These are phyloP conservation scores for Mitragyna speciosa DNA, from an alignment of 257 asterid species.

Conservation along the genomic window DNA sequence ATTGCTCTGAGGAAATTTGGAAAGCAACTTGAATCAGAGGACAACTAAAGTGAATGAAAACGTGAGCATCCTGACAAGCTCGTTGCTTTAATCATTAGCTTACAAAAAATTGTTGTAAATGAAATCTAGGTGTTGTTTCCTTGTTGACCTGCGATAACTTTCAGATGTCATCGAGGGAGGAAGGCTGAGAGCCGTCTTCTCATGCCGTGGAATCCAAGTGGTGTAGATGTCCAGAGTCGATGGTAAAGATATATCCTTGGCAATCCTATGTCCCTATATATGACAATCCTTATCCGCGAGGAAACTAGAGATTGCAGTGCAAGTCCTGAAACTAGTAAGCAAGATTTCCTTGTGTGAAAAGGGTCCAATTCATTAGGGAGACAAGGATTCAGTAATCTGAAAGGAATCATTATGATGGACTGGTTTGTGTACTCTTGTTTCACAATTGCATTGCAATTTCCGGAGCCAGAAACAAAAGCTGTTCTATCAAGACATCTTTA, in stretches of 20 bases:
- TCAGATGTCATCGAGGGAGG: neutral
- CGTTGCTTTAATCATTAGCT: neutral
- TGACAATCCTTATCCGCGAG: neutral
- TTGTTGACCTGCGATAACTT: slow-evolving; percentile 4
- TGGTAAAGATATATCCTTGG: neutral
- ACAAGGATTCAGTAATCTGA: neutral
- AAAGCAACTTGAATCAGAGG: slow-evolving; percentile 41
- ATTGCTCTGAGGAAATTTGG: slow-evolving; percentile 81
- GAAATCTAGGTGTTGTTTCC: neutral
- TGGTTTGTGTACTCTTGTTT: neutral
- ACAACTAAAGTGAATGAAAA: slow-evolving; percentile 25
- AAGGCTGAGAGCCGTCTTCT: neutral
- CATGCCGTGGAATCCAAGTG: slow-evolving; percentile 1
- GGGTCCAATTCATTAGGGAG: neutral
- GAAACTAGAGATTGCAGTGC: slow-evolving; percentile 7
- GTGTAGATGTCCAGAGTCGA: neutral
- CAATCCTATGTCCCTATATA: neutral
- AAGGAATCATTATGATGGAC: neutral
- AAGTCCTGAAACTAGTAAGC: neutral
- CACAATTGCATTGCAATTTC: neutral
- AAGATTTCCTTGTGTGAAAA: neutral
- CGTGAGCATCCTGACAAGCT: slow-evolving; percentile 16
- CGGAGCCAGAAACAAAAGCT: neutral
- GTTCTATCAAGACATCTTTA: neutral
- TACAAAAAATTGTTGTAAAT: neutral